These are phyloP conservation scores for Durusdinium trenchii DNA, from an alignment of 73 alveolate genomes.

Conservation along the genomic window DNA sequence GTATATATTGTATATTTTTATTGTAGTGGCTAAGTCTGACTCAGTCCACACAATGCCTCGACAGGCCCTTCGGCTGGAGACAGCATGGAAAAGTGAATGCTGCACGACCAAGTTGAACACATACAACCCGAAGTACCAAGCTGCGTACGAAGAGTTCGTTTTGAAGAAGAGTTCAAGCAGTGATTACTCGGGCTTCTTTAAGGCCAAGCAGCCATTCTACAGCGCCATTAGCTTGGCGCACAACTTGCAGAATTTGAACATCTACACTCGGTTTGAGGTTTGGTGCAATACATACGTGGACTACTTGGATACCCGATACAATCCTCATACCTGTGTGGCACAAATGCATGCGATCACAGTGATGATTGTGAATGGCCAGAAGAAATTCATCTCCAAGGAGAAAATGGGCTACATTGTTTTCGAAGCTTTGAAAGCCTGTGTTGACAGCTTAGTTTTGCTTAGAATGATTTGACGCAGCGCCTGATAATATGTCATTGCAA, in stretches of 20 bases:
- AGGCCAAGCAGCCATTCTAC: not conserved
- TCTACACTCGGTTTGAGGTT: not conserved
- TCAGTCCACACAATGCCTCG: not conserved
- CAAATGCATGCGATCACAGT: conserved; percentile 12
- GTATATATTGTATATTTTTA: too few relatives aligned
- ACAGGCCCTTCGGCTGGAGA: not conserved
- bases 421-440: conserved; percentile 2
- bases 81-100: not conserved
- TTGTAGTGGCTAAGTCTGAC: too few relatives aligned
- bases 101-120: not conserved
- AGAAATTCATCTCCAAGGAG: not conserved
- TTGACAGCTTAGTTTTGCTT: not conserved
- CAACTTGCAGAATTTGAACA: not conserved
- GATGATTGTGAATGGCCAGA: not conserved
- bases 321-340: not conserved
- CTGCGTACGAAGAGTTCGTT: not conserved
- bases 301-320: not conserved
- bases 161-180: not conserved
- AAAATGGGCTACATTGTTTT: not conserved
- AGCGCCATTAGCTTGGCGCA: not conserved
- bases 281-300: not conserved
- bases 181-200: not conserved
- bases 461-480: too few relatives aligned
- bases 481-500: too few relatives aligned
- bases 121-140: not conserved